Percentiles rank a stretch among this genome's conserved stretches.
phyloP scores from a whole-genome alignment of 2,329 filamentous ascomycete species.

The Fusarium sp. region DNA sequence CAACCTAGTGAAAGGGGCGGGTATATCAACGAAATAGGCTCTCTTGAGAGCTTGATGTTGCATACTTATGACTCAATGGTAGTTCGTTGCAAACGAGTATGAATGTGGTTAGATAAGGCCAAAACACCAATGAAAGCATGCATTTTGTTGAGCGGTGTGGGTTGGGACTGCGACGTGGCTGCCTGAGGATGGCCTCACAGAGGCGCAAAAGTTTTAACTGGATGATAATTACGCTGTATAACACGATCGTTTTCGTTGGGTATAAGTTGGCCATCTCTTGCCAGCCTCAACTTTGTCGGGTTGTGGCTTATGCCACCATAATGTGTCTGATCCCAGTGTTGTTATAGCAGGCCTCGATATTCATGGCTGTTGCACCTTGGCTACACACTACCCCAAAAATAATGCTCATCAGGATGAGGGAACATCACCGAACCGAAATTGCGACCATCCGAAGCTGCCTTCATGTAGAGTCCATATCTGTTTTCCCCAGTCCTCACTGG shows the following conservation, averaged over 20 bases:
- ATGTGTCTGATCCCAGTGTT: neutral
- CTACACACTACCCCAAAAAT: conserved; percentile 1
- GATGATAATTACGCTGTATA: neutral
- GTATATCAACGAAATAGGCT: conserved; percentile 33
- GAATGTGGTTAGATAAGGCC: neutral
- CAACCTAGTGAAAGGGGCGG: conserved; percentile 58
- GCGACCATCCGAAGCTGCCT: conserved; percentile 56
- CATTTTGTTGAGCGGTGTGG: conserved; percentile 7
- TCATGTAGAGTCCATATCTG: conserved; percentile 58
- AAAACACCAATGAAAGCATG: conserved; percentile 2
- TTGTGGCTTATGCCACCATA: neutral
- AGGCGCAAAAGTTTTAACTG: neutral
- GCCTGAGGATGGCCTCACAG: conserved; percentile 11
- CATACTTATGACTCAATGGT: neutral
- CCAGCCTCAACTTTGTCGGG: neutral
- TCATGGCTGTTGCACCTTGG: neutral
- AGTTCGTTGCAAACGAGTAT: neutral
- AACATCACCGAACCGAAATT: conserved; percentile 57
- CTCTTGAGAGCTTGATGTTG: neutral
- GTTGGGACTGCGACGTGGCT: conserved; percentile 22
- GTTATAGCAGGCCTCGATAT: neutral
- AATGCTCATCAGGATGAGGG: conserved; percentile 7
- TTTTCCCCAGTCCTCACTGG: conserved; percentile 52
- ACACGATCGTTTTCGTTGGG: neutral
- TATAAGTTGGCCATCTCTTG: neutral